phyloP scores from a whole-genome alignment of 2,329 filamentous ascomycete genomes.

The Xylaria sp. region DNA sequence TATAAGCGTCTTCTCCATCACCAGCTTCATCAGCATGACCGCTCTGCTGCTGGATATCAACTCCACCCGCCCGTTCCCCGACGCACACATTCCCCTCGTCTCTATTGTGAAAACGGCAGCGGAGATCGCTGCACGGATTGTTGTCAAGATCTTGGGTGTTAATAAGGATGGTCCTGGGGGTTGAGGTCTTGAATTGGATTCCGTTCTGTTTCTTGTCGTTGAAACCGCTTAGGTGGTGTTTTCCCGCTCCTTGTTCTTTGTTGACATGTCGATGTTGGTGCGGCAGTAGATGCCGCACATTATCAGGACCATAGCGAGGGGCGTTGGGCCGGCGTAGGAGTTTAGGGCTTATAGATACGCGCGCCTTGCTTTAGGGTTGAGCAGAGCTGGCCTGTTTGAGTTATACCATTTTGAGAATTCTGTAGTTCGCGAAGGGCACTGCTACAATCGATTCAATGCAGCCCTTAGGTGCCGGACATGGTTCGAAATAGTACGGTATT shows the following conservation, averaged over 20 bases:
- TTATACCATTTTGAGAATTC: not conserved
- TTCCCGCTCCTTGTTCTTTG: not conserved
- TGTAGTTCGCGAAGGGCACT: not conserved
- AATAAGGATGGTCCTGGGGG: slow-evolving; percentile 28
- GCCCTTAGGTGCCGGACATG: no score
- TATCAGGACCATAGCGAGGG: slow-evolving; percentile 25
- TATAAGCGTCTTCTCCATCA: slow-evolving; percentile 77
- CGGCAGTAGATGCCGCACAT: slow-evolving; percentile 4
- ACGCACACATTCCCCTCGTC: slow-evolving; percentile 46
- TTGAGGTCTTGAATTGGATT: not conserved
- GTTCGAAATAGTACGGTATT: no score
- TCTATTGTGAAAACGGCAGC: slow-evolving; percentile 30
- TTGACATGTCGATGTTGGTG: not conserved
- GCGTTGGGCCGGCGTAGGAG: slow-evolving; percentile 21
- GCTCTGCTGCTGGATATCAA: slow-evolving; percentile 71
- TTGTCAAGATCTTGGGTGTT: slow-evolving; percentile 39
- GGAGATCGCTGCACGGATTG: slow-evolving; percentile 31
- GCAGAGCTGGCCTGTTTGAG: slow-evolving; percentile 1
- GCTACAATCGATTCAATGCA: not conserved
- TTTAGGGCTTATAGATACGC: slow-evolving; percentile 2
- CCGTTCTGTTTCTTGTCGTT: not conserved
- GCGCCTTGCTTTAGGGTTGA: slow-evolving; percentile 9
- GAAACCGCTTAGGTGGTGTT: not conserved
- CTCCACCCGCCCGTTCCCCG: slow-evolving; percentile 64
- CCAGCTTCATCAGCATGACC: slow-evolving; percentile 77